These are phyloP conservation scores for Kazachstania sp. DNA, from an alignment of 1,139 yeast species.

Conservation along the genomic window DNA sequence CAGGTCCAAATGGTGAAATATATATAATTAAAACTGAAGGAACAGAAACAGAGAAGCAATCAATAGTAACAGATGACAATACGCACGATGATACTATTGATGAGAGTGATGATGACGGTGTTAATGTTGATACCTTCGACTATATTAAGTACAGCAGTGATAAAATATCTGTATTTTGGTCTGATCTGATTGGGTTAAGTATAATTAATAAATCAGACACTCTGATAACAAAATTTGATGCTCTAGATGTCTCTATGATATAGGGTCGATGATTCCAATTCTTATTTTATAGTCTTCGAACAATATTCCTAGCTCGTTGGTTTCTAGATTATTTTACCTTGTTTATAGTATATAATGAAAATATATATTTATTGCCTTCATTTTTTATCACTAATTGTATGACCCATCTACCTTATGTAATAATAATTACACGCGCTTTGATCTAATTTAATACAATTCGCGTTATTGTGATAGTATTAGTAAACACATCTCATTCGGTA, in stretches of 20 bases:
- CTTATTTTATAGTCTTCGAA: background rate
- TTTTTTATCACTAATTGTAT: no score
- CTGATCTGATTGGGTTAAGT: conserved; percentile 62
- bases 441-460: no score
- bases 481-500: no score
- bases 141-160: conserved; percentile 68
- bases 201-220: conserved; percentile 36
- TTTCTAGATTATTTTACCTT: background rate
- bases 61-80: conserved; percentile 11
- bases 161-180: conserved; percentile 63
- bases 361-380: no score
- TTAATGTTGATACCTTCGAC: conserved; percentile 66
- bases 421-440: no score
- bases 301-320: no score
- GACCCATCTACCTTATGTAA: no score
- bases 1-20: conserved; percentile 41
- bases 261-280: background rate
- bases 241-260: conserved; percentile 4
- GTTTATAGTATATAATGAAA: no score
- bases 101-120: conserved; percentile 37
- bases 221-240: background rate
- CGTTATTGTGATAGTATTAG: no score
- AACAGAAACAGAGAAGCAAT: conserved; percentile 12
- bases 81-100: conserved; percentile 28
- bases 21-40: conserved; percentile 33